Evolutionary conservation across 2,329 filamentous ascomycete genomes (phyloP).

Genomic region (Zasmidium cellare): DNA sequence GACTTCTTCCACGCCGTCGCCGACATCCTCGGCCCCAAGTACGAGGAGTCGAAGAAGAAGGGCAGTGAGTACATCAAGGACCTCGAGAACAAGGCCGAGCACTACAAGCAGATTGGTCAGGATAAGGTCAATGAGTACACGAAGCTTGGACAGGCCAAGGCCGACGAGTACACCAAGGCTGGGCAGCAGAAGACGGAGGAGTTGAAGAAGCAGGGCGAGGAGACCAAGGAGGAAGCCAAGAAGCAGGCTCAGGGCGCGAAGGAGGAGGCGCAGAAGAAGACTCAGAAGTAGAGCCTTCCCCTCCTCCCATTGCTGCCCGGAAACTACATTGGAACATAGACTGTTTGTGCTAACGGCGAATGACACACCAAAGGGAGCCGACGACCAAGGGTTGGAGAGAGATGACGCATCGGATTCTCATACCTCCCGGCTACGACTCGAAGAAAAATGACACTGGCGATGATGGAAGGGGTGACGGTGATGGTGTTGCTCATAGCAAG

Average conservation of each 20-base stretch:
- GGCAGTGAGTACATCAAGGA: constrained; percentile 28
- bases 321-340: neutral
- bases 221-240: constrained; percentile 27
- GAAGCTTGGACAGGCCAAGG: constrained; percentile 30
- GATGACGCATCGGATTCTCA: neutral
- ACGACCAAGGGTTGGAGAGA: neutral
- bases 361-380: neutral
- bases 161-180: constrained; percentile 27
- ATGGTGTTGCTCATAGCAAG: neutral
- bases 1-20: constrained; percentile 35
- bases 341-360: constrained; percentile 1
- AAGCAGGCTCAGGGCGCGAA: constrained; percentile 28
- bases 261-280: constrained; percentile 28
- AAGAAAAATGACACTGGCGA: neutral
- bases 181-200: constrained; percentile 29
- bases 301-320: neutral
- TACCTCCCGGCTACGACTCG: too few species aligned
- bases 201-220: constrained; percentile 29
- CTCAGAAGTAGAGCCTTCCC: constrained; percentile 8
- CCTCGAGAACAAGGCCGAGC: constrained; percentile 28
- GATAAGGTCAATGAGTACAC: constrained; percentile 28
- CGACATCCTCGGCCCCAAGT: constrained; percentile 35
- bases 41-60: constrained; percentile 38
- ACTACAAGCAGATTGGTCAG: constrained; percentile 27
- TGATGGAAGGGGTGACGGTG: neutral